phyloP scores from a whole-genome alignment of 345 rosid genomes.

The Linum usitatissimum region DNA sequence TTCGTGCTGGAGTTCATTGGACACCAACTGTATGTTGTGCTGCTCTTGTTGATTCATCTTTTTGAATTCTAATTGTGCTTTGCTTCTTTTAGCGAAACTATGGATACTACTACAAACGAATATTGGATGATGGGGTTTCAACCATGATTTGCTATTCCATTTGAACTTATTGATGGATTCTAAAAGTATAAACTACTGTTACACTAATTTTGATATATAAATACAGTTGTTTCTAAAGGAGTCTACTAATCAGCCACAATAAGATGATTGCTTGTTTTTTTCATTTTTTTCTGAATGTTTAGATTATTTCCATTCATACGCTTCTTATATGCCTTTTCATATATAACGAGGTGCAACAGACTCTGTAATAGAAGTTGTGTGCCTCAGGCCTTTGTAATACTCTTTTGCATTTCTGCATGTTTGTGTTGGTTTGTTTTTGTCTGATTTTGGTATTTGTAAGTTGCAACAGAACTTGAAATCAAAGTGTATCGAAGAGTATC shows the following conservation, averaged over 20 bases:
- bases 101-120: background rate
- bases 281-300: background rate
- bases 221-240: background rate
- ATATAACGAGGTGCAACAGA: background rate
- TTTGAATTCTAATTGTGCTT: background rate
- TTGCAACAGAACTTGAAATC: background rate
- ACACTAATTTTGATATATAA: background rate
- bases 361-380: too few relatives aligned
- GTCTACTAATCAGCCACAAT: background rate
- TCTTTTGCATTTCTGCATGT: background rate
- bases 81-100: too few relatives aligned
- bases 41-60: background rate
- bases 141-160: background rate
- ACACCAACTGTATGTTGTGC: conserved; percentile 68
- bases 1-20: conserved; percentile 97
- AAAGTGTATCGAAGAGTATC: background rate
- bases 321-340: conserved; percentile 1
- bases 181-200: background rate
- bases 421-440: conserved; percentile 7
- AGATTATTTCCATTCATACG: conserved; percentile 2
- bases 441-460: background rate
- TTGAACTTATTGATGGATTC: background rate
- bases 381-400: background rate
- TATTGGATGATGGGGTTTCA: background rate
- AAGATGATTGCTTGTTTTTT: background rate